Base-by-base conservation (phyloP, 2,329 filamentous ascomycete genomes). In the Volutella citrinella region DNA sequence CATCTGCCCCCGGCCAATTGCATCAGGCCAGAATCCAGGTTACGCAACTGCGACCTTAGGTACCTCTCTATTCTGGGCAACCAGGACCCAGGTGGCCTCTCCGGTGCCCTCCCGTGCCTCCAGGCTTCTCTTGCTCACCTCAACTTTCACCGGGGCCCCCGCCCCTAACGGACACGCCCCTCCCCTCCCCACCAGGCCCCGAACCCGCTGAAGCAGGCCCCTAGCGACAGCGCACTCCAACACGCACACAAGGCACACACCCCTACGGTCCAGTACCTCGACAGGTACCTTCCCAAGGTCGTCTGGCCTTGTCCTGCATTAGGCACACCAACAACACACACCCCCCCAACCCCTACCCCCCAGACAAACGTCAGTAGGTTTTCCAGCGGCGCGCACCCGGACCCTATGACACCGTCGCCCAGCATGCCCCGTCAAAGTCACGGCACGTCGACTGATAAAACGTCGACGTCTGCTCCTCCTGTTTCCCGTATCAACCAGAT, bases 401-500 rank as follows among this genome's bases (percentile, higher is more conserved):
- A n/a, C 49, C 12, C 8, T 52, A 55, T 56, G 53, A 54, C 53
- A 52, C 48, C 40, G 49, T 46, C 52, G 27, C 48, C 51, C 32
- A 49, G 45, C 31, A 48, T 39, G 39, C 46, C 47, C 47, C 46
- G 35, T 49, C 54, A 48, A 31, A 42, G 32, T 43, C 41, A 37
- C 32, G 42, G 42, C 28, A 51, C 39, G 30, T 52, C 49, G 41
- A 48, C 48, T 51, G 48, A 52, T 52, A 52, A 52, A 52, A 49
- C 41, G 31, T 31, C 49, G 29, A 31, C 47, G 44, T 56, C 71
- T 34, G 64, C 70, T 42, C 62, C 69, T 37, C 65, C 68, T 38
- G 67, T 73, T 42, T 66, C 69, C 50, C 68, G 78, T 61, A 64
- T 82, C 40, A 70, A 74, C 52, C 81, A 70, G 54, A 75, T 88